These are phyloP conservation scores for Aspergillus hortae DNA, from an alignment of 2,329 filamentous ascomycete species.

Conservation along the genomic window DNA sequence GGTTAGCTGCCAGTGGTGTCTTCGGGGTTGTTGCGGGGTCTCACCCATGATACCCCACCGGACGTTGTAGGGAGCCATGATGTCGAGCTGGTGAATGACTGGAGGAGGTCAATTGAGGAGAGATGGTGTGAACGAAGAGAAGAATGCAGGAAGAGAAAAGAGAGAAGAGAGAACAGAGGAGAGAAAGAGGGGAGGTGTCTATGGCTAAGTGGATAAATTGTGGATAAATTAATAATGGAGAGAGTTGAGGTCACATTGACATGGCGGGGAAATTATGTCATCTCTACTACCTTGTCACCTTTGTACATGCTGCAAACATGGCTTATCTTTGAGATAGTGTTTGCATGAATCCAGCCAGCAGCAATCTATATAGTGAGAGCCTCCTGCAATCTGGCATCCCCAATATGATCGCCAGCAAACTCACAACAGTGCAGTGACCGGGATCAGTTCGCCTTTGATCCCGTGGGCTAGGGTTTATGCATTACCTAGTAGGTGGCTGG, in stretches of 20 bases:
- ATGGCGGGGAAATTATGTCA: neutral
- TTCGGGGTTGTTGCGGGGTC: slow-evolving; percentile 4
- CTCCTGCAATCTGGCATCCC: too few relatives aligned
- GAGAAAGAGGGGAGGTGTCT: neutral
- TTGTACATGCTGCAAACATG: too few relatives aligned
- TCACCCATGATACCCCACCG: slow-evolving; percentile 45
- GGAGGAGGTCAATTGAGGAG: neutral
- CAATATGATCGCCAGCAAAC: too few relatives aligned
- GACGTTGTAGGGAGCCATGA: slow-evolving; percentile 34
- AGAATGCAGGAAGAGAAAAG: neutral
- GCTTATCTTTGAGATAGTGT: too few relatives aligned
- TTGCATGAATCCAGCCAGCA: too few relatives aligned
- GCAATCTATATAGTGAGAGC: too few relatives aligned
- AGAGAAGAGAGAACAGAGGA: neutral
- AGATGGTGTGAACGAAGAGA: neutral
- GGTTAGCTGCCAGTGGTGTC: neutral
- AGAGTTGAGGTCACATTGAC: neutral
- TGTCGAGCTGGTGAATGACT: slow-evolving; percentile 1
- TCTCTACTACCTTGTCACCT: neutral
- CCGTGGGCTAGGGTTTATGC: too few relatives aligned
- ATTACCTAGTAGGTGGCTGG: too few relatives aligned
- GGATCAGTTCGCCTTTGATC: too few relatives aligned
- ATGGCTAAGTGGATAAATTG: neutral
- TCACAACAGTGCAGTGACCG: too few relatives aligned
- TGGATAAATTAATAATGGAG: neutral